Conservation (phyloP, 805 yeast species). For the Wickerhamia fluorescens region DNA sequence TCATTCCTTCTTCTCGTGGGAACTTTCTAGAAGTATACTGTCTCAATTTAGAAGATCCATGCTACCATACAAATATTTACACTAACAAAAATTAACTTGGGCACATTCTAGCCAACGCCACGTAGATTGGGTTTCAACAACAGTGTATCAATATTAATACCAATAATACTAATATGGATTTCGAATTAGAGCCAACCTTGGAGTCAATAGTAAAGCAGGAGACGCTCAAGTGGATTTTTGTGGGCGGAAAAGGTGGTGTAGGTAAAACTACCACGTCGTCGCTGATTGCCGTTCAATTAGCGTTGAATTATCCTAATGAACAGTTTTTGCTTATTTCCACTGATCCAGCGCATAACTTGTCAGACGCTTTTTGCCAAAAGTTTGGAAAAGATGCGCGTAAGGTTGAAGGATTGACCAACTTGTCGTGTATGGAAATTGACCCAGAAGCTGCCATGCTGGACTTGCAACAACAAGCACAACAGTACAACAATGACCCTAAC, state of each 20-base stretch:
- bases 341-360: slow-evolving; percentile 96
- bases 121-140: neutral
- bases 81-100: too few relatives aligned
- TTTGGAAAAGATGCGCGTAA: slow-evolving; percentile 94
- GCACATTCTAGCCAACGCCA: too few relatives aligned
- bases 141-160: too few relatives aligned
- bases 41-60: too few relatives aligned
- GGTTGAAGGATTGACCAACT: slow-evolving; percentile 81
- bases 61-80: too few relatives aligned
- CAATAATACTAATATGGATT: slow-evolving; percentile 33
- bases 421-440: slow-evolving; percentile 98
- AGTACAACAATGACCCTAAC: slow-evolving; percentile 46
- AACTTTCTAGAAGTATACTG: too few relatives aligned
- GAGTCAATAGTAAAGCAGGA: slow-evolving; percentile 58
- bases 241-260: slow-evolving; percentile 99
- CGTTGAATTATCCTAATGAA: slow-evolving; percentile 69
- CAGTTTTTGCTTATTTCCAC: slow-evolving; percentile 87
- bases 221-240: slow-evolving; percentile 89
- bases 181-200: slow-evolving; percentile 65
- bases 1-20: too few relatives aligned
- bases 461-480: slow-evolving; percentile 56
- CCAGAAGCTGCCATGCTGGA: slow-evolving; percentile 93
- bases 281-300: slow-evolving; percentile 90
- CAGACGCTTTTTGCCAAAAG: slow-evolving; percentile 98
- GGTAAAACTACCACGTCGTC: slow-evolving; percentile 98